Conservation (phyloP, 768 basidiomycete genomes). For the Rubroboletus satanas region DNA sequence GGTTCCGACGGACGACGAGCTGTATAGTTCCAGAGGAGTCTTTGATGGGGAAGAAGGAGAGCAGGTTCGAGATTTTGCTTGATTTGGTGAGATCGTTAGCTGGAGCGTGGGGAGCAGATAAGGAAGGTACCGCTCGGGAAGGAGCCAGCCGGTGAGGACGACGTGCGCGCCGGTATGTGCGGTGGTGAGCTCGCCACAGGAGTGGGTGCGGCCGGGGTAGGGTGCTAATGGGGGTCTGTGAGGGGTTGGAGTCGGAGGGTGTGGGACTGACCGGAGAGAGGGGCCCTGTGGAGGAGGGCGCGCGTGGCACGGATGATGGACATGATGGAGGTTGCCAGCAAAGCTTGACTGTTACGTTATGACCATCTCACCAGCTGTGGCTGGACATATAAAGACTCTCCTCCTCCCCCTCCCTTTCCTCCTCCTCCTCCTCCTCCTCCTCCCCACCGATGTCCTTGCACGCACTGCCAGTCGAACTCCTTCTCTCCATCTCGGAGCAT, state of each 20-base stretch:
- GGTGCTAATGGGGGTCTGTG: slow-evolving; percentile 41
- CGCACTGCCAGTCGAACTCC: slow-evolving; percentile 57
- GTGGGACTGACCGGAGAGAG: background rate
- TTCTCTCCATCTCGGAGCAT: slow-evolving; percentile 47
- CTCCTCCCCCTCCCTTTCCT: background rate
- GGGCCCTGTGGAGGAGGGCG: background rate
- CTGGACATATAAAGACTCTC: background rate
- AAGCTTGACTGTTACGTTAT: slow-evolving; percentile 15
- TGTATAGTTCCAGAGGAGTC: slow-evolving; percentile 77
- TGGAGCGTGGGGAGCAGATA: slow-evolving; percentile 25
- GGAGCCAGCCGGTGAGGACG: slow-evolving; percentile 77
- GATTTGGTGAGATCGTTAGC: slow-evolving; percentile 34
- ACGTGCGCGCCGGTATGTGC: slow-evolving; percentile 54
- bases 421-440: background rate
- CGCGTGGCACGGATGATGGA: background rate
- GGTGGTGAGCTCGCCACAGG: slow-evolving; percentile 54
- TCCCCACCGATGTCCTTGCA: slow-evolving; percentile 39
- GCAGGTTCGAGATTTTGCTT: slow-evolving; percentile 63
- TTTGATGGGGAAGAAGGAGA: slow-evolving; percentile 85
- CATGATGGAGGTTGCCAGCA: slow-evolving; percentile 7
- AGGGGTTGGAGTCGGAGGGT: background rate
- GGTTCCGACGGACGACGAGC: slow-evolving; percentile 59
- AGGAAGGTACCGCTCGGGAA: slow-evolving; percentile 68
- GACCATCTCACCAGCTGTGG: background rate
- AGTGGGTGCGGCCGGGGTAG: slow-evolving; percentile 57